These are phyloP conservation scores for Verticillium albo-atrum DNA, from an alignment of 2,329 filamentous ascomycete genomes.

Conservation along the genomic window DNA sequence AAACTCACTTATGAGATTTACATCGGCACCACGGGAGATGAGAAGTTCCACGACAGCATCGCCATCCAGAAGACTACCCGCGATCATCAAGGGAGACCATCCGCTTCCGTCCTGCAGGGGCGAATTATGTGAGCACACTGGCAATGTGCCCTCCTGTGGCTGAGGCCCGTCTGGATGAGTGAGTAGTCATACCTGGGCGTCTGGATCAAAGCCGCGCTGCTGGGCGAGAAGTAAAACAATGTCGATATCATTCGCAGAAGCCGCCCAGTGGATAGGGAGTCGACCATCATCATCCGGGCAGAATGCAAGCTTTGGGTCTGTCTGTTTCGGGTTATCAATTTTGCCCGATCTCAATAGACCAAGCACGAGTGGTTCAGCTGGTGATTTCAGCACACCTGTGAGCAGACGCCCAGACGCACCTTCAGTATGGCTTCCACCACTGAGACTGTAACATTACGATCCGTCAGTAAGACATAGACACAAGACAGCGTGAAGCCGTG, in stretches of 20 bases:
- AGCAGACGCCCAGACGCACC: conserved; percentile 16
- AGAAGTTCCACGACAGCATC: conserved; percentile 66
- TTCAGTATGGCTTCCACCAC: conserved; percentile 60
- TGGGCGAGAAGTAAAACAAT: conserved; percentile 71
- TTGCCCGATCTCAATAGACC: too few species aligned
- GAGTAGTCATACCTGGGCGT: conserved; percentile 59
- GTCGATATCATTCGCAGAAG: conserved; percentile 72
- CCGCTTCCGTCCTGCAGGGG: conserved; percentile 62
- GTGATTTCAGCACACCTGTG: conserved; percentile 19
- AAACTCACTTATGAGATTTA: conserved; percentile 65
- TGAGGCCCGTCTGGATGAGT: neutral
- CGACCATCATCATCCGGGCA: conserved; percentile 80
- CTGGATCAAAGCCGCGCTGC: conserved; percentile 72
- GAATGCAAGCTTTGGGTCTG: conserved; percentile 72
- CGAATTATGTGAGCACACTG: neutral
- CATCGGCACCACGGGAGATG: conserved; percentile 64
- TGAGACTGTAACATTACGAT: conserved; percentile 43
- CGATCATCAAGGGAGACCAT: conserved; percentile 84
- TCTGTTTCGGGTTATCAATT: too few species aligned
- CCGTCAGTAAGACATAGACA: neutral
- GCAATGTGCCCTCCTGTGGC: neutral
- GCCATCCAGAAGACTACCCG: conserved; percentile 67
- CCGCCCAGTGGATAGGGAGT: conserved; percentile 90
- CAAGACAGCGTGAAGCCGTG: neutral
- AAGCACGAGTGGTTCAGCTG: too few species aligned